Evolutionary conservation across 2,329 filamentous ascomycete genomes (phyloP).

Genomic region (Trichophyton simii): DNA sequence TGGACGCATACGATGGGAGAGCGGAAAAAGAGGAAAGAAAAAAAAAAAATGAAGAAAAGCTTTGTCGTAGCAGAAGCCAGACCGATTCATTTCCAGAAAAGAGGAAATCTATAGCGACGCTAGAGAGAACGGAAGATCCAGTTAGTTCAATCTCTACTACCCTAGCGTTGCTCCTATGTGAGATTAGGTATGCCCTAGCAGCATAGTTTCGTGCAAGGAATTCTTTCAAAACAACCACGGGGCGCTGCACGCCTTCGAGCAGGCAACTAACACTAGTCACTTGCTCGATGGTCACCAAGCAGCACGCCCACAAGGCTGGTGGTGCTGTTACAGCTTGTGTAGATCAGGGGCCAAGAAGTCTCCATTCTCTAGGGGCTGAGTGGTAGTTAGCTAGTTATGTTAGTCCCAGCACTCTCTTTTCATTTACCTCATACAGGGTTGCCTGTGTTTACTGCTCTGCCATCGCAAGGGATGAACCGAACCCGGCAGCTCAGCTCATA

Average conservation of each 20-base stretch:
- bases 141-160: neutral
- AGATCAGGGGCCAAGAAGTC: neutral
- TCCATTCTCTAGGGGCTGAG: neutral
- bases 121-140: neutral
- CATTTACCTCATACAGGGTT: neutral
- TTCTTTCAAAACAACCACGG: neutral
- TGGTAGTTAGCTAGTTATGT: neutral
- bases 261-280: neutral
- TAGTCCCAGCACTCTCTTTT: neutral
- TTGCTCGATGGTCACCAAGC: neutral
- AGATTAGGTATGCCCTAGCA: neutral
- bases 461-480: neutral
- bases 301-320: neutral
- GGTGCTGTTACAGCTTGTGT: neutral
- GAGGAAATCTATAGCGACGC: neutral
- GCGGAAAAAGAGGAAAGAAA: neutral
- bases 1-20: neutral
- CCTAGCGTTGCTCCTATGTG: neutral
- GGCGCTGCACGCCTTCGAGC: neutral
- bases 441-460: neutral
- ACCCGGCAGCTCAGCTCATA: neutral
- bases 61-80: neutral
- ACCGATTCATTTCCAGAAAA: neutral
- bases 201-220: neutral
- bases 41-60: neutral